Percentiles rank a stretch among this genome's conserved stretches.
phyloP scores from a whole-genome alignment of 768 basidiomycete genomes.

The Gautieria morchelliformis region DNA sequence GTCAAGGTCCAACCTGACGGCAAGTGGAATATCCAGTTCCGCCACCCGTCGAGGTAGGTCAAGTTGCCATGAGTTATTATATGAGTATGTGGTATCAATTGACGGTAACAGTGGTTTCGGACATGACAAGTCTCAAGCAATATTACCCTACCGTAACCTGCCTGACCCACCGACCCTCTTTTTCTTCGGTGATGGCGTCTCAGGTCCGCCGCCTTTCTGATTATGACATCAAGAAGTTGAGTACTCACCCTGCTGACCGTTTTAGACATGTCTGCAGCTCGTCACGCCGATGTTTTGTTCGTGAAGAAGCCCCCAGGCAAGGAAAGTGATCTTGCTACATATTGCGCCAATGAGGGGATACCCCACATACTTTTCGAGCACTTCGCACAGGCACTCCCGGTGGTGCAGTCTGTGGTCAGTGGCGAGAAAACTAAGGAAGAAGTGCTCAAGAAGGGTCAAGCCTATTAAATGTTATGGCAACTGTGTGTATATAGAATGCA shows the following conservation, averaged over 20 bases:
- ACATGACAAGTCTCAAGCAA: constrained; percentile 94
- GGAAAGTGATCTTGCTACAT: constrained; percentile 79
- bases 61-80: not conserved
- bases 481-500: too few relatives aligned
- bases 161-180: constrained; percentile 69
- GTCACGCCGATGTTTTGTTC: constrained; percentile 89
- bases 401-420: constrained; percentile 62
- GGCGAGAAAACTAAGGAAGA: constrained; percentile 53
- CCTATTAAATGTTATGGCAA: not conserved
- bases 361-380: constrained; percentile 69
- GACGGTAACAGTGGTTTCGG: constrained; percentile 59
- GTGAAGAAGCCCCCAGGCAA: constrained; percentile 73
- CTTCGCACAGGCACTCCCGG: constrained; percentile 50
- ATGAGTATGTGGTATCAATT: not conserved
- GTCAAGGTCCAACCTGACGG: constrained; percentile 55
- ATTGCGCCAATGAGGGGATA: constrained; percentile 73
- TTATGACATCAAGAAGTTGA: too few relatives aligned
- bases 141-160: constrained; percentile 78
- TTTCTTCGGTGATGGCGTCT: constrained; percentile 98
- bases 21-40: constrained; percentile 75
- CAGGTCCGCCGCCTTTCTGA: constrained; percentile 42
- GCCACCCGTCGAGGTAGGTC: constrained; percentile 76
- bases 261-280: constrained; percentile 84
- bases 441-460: constrained; percentile 19
- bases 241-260: too few relatives aligned